Base-by-base conservation (phyloP, 2,329 filamentous ascomycete species). In the Penicillium vulpinum region DNA sequence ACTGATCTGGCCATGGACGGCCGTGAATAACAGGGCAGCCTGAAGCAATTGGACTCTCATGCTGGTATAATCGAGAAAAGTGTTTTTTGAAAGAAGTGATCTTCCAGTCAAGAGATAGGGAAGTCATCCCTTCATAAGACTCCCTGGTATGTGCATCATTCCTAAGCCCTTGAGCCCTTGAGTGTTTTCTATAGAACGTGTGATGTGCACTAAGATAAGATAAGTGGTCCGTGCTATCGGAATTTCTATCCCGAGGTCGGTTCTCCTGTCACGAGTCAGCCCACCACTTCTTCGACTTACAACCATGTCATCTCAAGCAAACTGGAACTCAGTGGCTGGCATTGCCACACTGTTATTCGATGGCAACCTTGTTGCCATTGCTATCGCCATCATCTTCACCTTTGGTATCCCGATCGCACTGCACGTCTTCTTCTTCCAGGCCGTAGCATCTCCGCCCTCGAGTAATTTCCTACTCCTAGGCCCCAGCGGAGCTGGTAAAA, bases 401-500 rank as follows among this genome's bases (percentile, higher is more conserved):
- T 72, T 97, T 63, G 75, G 88, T 53, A 79, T 90, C 28, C 94
- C 94, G 21, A 70, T 96, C 51, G 71, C 96, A 53, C 81, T 97
- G 46, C 94, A 97, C 78, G 73, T 85, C 56, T 78, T 88, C 70
- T 83, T 96, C 70, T 86, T 91, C 73, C 84, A 83, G 54, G 81
- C 85, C 48, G 83, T 83, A 38, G 83, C 86, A 15, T 73, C 74
- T 51, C 87, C 89, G 67, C 85, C 85, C 36, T 82, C 81, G 15
- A 83, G 89, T 26, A 91, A 93, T 48, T 88, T 88, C 8, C 86
- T 97, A 59, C 80, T 97, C 41, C 73, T 92, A 47, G 94, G 94
- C 1, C 91, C 93, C 16, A 87, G 88, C 54, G 89, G 88, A 61
- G 84, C 86, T 48, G 94, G 94, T 68, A 99, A 97, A 80, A 97